A percentile compares a stretch with the other conserved stretches of the same genome.
Evolutionary conservation across 805 yeast genomes (phyloP).

Genomic region (Candida schatavii): DNA sequence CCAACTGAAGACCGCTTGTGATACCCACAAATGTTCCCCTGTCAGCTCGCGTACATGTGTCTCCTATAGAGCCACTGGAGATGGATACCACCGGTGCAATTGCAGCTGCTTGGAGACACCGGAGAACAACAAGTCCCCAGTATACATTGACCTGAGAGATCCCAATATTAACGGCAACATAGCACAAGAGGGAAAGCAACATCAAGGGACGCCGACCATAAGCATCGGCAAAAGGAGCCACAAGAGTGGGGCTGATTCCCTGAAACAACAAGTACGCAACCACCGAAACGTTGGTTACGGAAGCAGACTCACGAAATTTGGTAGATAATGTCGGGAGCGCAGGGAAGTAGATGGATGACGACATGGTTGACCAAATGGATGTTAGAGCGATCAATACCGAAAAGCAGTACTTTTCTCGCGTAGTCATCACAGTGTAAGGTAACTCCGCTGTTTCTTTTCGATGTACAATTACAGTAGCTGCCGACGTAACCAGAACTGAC

Average conservation of each 20-base stretch:
- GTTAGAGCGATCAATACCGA: constrained; percentile 39
- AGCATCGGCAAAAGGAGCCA: constrained; percentile 64
- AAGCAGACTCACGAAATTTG: constrained; percentile 53
- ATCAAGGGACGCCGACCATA: constrained; percentile 69
- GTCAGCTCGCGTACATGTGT: constrained; percentile 57
- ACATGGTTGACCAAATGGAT: constrained; percentile 63
- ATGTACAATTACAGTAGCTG: too few species aligned
- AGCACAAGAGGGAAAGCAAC: constrained; percentile 49
- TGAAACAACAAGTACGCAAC: constrained; percentile 73
- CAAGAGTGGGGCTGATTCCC: constrained; percentile 66
- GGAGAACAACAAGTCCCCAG: constrained; percentile 54
- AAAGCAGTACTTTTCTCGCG: constrained; percentile 37
- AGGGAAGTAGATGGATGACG: constrained; percentile 77
- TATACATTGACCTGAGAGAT: constrained; percentile 55
- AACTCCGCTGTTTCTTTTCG: too few species aligned
- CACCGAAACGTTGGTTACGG: constrained; percentile 62
- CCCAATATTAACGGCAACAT: constrained; percentile 58
- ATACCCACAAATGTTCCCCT: constrained; percentile 68
- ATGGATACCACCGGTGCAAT: constrained; percentile 71
- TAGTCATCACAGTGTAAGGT: constrained; percentile 41
- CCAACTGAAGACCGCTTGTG: constrained; percentile 55
- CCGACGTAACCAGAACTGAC: too few species aligned
- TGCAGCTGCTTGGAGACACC: constrained; percentile 70
- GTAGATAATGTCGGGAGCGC: constrained; percentile 56
- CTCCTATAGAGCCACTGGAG: constrained; percentile 66